These are phyloP conservation scores for Aureobasidium sp. DNA, from an alignment of 2,329 filamentous ascomycete species.

Conservation along the genomic window DNA sequence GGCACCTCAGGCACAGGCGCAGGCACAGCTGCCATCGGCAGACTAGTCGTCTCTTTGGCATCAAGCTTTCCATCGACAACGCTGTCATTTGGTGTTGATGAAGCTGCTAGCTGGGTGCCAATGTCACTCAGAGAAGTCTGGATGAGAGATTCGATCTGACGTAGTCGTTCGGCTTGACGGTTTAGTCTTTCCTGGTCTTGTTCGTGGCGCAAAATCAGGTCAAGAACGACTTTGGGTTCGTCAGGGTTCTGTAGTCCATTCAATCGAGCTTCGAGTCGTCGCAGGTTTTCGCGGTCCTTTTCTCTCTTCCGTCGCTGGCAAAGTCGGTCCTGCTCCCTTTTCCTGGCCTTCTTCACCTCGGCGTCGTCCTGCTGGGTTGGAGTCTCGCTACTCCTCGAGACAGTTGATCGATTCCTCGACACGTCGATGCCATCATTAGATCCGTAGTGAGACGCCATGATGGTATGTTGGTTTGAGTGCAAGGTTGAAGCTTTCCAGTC, in stretches of 20 bases:
- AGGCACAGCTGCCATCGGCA: background rate
- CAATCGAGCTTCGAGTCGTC: conserved; percentile 12
- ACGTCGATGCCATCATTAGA: background rate
- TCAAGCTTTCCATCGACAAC: background rate
- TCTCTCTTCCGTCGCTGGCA: conserved; percentile 11
- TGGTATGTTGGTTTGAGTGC: background rate
- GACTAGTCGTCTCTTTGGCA: background rate
- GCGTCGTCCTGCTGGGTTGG: conserved; percentile 6
- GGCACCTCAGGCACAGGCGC: background rate
- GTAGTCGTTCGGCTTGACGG: conserved; percentile 8
- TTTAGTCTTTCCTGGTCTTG: conserved; percentile 8
- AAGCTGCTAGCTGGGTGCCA: background rate
- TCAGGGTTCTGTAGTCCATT: conserved; percentile 10
- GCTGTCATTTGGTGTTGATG: background rate
- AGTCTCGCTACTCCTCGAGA: conserved; percentile 2
- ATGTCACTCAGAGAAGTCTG: background rate
- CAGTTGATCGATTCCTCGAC: background rate
- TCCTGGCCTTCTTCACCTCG: conserved; percentile 7
- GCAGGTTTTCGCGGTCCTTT: conserved; percentile 12
- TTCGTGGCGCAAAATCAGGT: conserved; percentile 11
- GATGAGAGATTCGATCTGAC: conserved; percentile 8
- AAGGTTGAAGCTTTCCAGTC: background rate
- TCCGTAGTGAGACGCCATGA: conserved; percentile 3
- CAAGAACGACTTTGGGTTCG: conserved; percentile 9
- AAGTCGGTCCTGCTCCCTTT: conserved; percentile 10